A percentile compares a stretch with the other conserved stretches of the same genome.
Evolutionary conservation across 176 grass and related monocot genomes (phyloP).

Genomic region (Pharus latifolius): DNA sequence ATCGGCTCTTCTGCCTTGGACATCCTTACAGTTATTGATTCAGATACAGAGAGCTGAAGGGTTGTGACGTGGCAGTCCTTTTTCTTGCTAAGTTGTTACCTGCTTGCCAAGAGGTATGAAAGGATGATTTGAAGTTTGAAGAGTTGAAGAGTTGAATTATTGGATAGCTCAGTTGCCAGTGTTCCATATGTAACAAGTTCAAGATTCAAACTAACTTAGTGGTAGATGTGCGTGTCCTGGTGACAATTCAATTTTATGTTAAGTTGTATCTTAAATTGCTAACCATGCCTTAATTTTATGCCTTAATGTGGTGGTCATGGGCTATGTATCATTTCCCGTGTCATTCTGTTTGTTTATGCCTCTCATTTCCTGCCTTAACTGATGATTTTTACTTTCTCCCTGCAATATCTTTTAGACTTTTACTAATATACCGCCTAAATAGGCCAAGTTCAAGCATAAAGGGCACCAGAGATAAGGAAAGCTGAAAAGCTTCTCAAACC

Average conservation of each 20-base stretch:
- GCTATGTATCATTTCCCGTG: neutral
- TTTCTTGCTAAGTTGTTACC: neutral
- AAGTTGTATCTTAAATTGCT: slow-evolving; percentile 11
- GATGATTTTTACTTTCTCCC: too few species aligned
- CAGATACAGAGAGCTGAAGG: slow-evolving; percentile 49
- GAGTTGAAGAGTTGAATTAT: neutral
- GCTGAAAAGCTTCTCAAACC: too few species aligned
- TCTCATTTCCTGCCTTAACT: neutral
- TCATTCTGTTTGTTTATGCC: neutral
- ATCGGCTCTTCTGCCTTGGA: slow-evolving; percentile 74
- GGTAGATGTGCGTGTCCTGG: neutral
- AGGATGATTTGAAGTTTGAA: neutral
- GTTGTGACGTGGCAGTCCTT: too few species aligned
- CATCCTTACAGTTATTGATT: slow-evolving; percentile 66
- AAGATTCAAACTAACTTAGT: slow-evolving; percentile 18
- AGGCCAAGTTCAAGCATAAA: too few species aligned
- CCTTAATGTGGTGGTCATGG: neutral
- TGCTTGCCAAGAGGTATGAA: neutral
- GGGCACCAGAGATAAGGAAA: too few species aligned
- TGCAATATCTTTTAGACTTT: too few species aligned
- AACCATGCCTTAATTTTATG: neutral
- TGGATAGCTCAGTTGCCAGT: neutral
- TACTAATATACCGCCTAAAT: too few species aligned
- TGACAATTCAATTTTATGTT: neutral
- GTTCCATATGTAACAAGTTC: neutral